Evolutionary conservation across 768 basidiomycete species (phyloP).

Genomic region (Rhizopogon vesiculosus): DNA sequence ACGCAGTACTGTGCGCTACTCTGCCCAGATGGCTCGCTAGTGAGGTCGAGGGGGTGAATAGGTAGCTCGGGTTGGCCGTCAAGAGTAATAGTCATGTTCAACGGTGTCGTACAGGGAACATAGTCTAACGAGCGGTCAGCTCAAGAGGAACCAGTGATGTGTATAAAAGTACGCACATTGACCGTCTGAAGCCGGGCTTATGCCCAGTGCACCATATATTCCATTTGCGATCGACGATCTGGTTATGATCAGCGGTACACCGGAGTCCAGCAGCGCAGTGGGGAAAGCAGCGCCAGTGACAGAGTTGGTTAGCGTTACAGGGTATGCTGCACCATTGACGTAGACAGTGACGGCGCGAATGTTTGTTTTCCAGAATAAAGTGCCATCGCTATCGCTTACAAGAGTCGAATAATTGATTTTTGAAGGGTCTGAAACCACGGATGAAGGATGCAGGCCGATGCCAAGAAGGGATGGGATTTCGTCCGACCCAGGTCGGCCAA

Average conservation of each 20-base stretch:
- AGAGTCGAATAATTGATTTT: slow-evolving; percentile 46
- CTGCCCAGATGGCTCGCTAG: slow-evolving; percentile 39
- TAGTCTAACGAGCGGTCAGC: slow-evolving; percentile 48
- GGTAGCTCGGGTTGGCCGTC: slow-evolving; percentile 52
- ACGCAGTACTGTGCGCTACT: slow-evolving; percentile 45
- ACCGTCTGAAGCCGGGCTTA: slow-evolving; percentile 55
- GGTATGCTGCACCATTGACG: slow-evolving; percentile 35
- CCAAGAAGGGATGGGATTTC: slow-evolving; percentile 56
- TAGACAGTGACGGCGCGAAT: slow-evolving; percentile 60
- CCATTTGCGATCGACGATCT: slow-evolving; percentile 60
- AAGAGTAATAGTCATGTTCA: slow-evolving; percentile 69
- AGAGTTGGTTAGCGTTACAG: slow-evolving; percentile 37
- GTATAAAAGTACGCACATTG: slow-evolving; percentile 44
- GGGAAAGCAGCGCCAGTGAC: slow-evolving; percentile 41
- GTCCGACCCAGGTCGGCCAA: slow-evolving; percentile 62
- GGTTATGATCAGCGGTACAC: slow-evolving; percentile 63
- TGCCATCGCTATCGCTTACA: slow-evolving; percentile 35
- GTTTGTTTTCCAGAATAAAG: slow-evolving; percentile 58
- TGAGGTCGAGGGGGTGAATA: slow-evolving; percentile 74
- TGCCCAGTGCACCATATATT: slow-evolving; percentile 71
- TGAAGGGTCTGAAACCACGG: slow-evolving; percentile 48
- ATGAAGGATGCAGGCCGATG: slow-evolving; percentile 62
- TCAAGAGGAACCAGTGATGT: background rate
- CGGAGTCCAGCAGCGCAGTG: slow-evolving; percentile 69
- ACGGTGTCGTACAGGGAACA: slow-evolving; percentile 62